Percentiles rank a stretch among this genome's conserved stretches.
phyloP scores from a whole-genome alignment of 176 grass and related monocot genomes.

The Cymbopogon citratus region DNA sequence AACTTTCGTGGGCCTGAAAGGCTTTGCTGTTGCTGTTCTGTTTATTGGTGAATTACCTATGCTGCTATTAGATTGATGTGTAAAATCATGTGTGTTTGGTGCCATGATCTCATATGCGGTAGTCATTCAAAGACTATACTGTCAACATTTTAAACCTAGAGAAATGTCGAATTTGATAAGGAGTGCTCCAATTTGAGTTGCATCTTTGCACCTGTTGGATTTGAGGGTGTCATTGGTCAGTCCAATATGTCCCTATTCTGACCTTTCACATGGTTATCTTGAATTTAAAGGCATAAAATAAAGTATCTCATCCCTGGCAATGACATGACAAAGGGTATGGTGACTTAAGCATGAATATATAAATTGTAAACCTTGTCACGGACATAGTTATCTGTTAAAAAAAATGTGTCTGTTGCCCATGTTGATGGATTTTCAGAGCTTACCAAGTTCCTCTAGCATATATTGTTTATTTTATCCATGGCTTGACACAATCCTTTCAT shows the following conservation, averaged over 20 bases:
- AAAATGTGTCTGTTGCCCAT: not conserved
- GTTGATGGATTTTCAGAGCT: not conserved
- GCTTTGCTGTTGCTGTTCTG: not conserved
- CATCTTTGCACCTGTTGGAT: slow-evolving; percentile 6
- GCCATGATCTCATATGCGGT: not conserved
- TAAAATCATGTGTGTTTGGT: slow-evolving; percentile 17
- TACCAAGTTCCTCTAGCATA: not conserved
- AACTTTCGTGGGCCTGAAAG: too few species aligned
- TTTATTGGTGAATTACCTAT: not conserved
- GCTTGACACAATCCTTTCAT: slow-evolving; percentile 2
- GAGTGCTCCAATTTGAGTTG: not conserved
- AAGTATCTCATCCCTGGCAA: not conserved
- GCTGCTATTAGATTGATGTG: slow-evolving; percentile 3
- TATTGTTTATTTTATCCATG: slow-evolving; percentile 19
- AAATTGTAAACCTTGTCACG: not conserved
- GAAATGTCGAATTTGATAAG: not conserved
- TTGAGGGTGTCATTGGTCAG: not conserved
- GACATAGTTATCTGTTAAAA: not conserved
- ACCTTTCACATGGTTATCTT: not conserved
- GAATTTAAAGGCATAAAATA: slow-evolving; percentile 2
- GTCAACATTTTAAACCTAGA: not conserved
- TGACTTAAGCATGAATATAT: not conserved
- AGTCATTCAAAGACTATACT: not conserved
- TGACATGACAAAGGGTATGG: not conserved
- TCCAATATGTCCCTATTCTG: not conserved